phyloP scores from a whole-genome alignment of 805 yeast species.

The Starmerella geochares region DNA sequence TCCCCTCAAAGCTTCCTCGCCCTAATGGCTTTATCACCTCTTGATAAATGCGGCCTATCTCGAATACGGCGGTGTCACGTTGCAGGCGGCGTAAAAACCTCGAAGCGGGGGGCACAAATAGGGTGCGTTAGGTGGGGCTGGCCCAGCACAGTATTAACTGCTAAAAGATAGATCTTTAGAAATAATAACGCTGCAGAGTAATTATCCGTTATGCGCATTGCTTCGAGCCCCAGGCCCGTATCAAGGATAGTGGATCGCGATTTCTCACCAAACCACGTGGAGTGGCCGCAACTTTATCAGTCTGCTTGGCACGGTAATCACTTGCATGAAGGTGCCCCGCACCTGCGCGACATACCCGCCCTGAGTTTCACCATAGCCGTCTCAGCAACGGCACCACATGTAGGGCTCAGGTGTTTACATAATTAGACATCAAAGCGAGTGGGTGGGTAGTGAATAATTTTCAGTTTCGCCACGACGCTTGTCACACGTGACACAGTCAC shows the following conservation, averaged over 20 bases:
- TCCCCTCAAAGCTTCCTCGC: slow-evolving; percentile 4
- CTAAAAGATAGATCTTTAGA: too few species aligned
- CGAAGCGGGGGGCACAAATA: too few species aligned
- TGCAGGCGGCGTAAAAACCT: not conserved
- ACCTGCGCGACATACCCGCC: not conserved
- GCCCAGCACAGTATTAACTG: too few species aligned
- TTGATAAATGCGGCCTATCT: not conserved
- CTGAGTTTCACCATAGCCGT: too few species aligned
- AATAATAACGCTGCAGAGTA: not conserved
- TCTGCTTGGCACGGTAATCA: slow-evolving; percentile 1
- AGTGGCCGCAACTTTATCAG: not conserved
- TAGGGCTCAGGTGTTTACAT: slow-evolving; percentile 3
- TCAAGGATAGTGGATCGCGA: too few species aligned
- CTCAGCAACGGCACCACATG: too few species aligned
- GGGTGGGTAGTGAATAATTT: not conserved
- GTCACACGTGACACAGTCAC: not conserved
- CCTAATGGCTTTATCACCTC: not conserved
- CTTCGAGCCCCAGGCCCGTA: not conserved
- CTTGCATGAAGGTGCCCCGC: not conserved
- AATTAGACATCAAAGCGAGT: not conserved
- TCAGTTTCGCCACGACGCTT: not conserved
- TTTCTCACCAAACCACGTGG: not conserved
- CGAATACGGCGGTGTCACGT: not conserved
- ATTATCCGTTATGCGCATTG: not conserved
- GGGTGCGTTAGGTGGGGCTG: too few species aligned